Base-by-base conservation (phyloP, 257 asterid species). In the Cinchona pubescens region DNA sequence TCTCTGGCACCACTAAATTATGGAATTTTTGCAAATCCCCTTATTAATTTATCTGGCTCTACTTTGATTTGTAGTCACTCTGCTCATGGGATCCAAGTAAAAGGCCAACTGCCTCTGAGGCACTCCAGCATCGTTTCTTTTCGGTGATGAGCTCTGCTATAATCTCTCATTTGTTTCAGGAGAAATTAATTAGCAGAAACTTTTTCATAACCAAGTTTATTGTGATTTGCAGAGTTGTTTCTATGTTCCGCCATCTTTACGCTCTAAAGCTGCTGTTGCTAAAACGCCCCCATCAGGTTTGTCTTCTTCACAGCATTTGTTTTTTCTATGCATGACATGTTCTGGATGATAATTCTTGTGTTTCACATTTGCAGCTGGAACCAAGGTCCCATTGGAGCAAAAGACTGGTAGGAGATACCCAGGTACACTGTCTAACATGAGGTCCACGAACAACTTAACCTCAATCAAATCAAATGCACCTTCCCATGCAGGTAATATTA, bases 81-180 rank as follows among this genome's bases (percentile, higher is more conserved):
- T 94, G 99, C 75, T 89, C 98, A 5, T 94, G 99, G 99, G 84
- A 94, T 85, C 99, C 99, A 56, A 73, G 87, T 79, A 88, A 86
- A 86, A 88, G 99, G 86, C 99, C 97, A 21, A 86, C 96, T 45
- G 96, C 98, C 49, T 67, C 82, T 48, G 96, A 90, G 85, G 96
- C 87, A 64, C 95, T 94, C 42, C 99, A 94, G 75, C 98, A 94
- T 80, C 97, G 97, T 69, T 94, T 90, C 86, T 92, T 92, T 83
- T 90, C 90, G 97, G 99, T 92, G 60, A 85, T 46, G 23, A 77
- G 14, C 40, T 55, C 40, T 43, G n/a, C n/a, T n/a, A n/a, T n/a
- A n/a, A n/a, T n/a, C n/a, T 63, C 38, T 35, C 27, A n/a, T 38
- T 4, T 2, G n/a, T 30, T n/a, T 7, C 56, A 34, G 23, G 16